phyloP scores from a whole-genome alignment of 2,329 filamentous ascomycete genomes.

The Talaromyces sp. region DNA sequence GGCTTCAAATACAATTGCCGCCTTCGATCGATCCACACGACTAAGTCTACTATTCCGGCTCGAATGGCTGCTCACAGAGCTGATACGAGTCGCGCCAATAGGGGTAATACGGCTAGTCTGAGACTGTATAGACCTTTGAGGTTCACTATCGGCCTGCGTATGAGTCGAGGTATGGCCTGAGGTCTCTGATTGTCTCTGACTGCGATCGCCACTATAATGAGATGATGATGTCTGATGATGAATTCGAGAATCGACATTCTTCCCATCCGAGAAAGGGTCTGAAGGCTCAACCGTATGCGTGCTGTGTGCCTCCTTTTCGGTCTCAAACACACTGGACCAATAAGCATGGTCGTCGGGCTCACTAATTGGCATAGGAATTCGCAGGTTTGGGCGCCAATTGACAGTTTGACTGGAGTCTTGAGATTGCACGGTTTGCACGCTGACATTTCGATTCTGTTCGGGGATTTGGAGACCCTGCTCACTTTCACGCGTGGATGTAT shows the following conservation, averaged over 20 bases:
- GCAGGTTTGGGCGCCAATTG: slow-evolving; percentile 36
- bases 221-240: not conserved
- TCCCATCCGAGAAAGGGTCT: slow-evolving; percentile 25
- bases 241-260: slow-evolving; percentile 7
- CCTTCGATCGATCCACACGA: slow-evolving; percentile 29
- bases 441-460: slow-evolving; percentile 32
- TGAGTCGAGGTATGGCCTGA: not conserved
- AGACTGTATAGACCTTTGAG: slow-evolving; percentile 8
- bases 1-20: slow-evolving; percentile 34
- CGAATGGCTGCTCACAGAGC: slow-evolving; percentile 9
- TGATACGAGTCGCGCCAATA: not conserved
- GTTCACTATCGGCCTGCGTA: not conserved
- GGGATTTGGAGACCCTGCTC: slow-evolving; percentile 1
- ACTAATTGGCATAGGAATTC: slow-evolving; percentile 24
- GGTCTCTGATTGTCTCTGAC: not conserved
- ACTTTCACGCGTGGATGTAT: not conserved
- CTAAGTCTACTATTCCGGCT: slow-evolving; percentile 19
- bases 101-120: slow-evolving; percentile 10
- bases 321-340: slow-evolving; percentile 11
- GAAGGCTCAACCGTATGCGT: slow-evolving; percentile 12
- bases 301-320: not conserved
- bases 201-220: slow-evolving; percentile 3
- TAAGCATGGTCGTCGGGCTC: slow-evolving; percentile 11
- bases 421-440: slow-evolving; percentile 35
- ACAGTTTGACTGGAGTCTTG: slow-evolving; percentile 39